phyloP scores from a whole-genome alignment of 2,329 filamentous ascomycete genomes.

The Davidsoniella australis region DNA sequence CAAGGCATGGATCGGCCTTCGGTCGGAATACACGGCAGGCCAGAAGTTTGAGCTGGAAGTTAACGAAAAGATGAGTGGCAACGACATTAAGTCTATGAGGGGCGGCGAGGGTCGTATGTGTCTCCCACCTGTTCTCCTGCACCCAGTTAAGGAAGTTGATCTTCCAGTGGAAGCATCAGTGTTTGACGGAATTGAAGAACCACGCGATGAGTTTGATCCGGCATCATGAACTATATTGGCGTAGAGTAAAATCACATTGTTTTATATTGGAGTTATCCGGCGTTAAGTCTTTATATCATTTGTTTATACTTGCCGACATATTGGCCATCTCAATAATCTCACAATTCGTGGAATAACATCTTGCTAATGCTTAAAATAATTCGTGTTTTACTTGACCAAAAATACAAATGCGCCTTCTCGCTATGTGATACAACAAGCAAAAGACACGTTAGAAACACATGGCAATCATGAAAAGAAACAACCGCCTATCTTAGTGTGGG shows the following conservation, averaged over 20 bases:
- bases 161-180: constrained; percentile 40
- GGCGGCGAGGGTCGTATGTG: constrained; percentile 77
- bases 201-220: constrained; percentile 31
- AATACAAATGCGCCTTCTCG: neutral
- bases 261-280: neutral
- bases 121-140: constrained; percentile 71
- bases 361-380: too few relatives aligned
- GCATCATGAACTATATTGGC: constrained; percentile 19
- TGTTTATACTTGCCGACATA: too few relatives aligned
- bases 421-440: neutral
- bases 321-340: too few relatives aligned
- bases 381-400: constrained; percentile 4
- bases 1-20: constrained; percentile 69
- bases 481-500: too few relatives aligned
- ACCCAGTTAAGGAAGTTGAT: constrained; percentile 69
- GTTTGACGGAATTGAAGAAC: constrained; percentile 10
- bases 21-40: constrained; percentile 61
- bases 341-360: too few relatives aligned
- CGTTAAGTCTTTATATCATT: too few relatives aligned
- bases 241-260: neutral
- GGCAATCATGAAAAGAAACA: too few relatives aligned
- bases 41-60: constrained; percentile 53
- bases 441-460: too few relatives aligned
- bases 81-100: constrained; percentile 33
- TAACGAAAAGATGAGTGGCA: constrained; percentile 33